Conservation (phyloP, 2,329 filamentous ascomycete species). For the Drechslerella stenobrocha region DNA sequence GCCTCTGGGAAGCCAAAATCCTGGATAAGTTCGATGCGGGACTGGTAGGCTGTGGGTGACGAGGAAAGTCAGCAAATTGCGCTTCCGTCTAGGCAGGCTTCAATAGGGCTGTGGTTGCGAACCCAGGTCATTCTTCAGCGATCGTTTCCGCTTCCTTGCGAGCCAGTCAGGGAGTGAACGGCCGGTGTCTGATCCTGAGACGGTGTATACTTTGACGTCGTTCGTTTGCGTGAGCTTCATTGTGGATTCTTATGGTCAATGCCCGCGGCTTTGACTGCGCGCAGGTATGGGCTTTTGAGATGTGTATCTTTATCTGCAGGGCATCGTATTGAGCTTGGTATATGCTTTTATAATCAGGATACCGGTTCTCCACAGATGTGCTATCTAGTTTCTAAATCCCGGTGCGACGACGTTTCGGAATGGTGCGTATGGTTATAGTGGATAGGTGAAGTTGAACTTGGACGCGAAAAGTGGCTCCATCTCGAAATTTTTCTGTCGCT, state of each 20-base stretch:
- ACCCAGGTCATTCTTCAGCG: constrained; percentile 74
- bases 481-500: constrained; percentile 39
- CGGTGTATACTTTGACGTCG: constrained; percentile 87
- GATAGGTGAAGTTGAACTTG: constrained; percentile 6
- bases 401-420: background rate
- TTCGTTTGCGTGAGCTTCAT: constrained; percentile 86
- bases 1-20: constrained; percentile 98
- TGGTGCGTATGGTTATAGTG: background rate
- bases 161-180: constrained; percentile 94
- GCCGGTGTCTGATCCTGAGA: constrained; percentile 85
- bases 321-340: background rate
- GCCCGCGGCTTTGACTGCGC: background rate
- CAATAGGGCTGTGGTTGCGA: constrained; percentile 51
- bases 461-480: constrained; percentile 12
- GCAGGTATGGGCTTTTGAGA: background rate
- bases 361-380: background rate
- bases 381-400: background rate
- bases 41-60: constrained; percentile 76
- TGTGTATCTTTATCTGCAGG: background rate
- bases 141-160: constrained; percentile 82
- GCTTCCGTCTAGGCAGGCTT: background rate
- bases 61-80: too few species aligned
- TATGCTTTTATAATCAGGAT: background rate
- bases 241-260: constrained; percentile 40
- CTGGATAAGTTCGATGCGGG: constrained; percentile 89